These are phyloP conservation scores for Senna tora DNA, from an alignment of 306 rosid species.

Conservation along the genomic window DNA sequence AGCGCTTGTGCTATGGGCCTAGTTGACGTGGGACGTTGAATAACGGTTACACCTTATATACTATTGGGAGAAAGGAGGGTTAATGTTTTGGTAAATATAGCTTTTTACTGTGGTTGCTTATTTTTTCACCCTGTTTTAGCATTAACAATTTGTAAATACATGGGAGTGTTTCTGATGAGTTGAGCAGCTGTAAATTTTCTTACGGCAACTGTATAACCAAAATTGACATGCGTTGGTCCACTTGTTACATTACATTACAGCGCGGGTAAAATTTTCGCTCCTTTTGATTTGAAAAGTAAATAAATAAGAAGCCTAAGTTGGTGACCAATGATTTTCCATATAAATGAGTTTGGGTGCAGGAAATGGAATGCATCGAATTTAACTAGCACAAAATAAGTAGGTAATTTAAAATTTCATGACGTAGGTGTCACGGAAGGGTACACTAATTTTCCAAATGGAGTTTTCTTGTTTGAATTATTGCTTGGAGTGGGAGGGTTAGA, in stretches of 20 bases:
- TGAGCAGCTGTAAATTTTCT: constrained; percentile 41
- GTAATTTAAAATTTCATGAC: neutral
- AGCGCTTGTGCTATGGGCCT: constrained; percentile 25
- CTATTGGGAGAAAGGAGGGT: neutral
- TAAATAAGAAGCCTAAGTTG: neutral
- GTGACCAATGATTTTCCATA: neutral
- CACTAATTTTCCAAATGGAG: neutral
- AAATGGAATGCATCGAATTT: neutral
- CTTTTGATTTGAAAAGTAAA: neutral
- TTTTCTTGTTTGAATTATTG: too few species aligned
- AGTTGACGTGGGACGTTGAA: constrained; percentile 66
- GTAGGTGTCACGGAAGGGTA: neutral
- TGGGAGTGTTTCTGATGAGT: constrained; percentile 6
- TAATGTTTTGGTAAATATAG: constrained; percentile 26
- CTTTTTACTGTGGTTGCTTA: constrained; percentile 8
- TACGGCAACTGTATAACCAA: neutral
- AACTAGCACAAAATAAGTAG: neutral
- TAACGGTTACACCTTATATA: constrained; percentile 55
- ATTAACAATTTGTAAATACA: constrained; percentile 45
- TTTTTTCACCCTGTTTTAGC: neutral
- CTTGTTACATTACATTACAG: neutral
- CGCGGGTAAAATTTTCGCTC: neutral
- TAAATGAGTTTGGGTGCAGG: neutral
- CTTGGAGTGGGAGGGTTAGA: too few species aligned
- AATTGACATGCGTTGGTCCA: neutral